phyloP scores from a whole-genome alignment of 192 early-diverging fungal genomes.

The Allomyces macrogynus region DNA sequence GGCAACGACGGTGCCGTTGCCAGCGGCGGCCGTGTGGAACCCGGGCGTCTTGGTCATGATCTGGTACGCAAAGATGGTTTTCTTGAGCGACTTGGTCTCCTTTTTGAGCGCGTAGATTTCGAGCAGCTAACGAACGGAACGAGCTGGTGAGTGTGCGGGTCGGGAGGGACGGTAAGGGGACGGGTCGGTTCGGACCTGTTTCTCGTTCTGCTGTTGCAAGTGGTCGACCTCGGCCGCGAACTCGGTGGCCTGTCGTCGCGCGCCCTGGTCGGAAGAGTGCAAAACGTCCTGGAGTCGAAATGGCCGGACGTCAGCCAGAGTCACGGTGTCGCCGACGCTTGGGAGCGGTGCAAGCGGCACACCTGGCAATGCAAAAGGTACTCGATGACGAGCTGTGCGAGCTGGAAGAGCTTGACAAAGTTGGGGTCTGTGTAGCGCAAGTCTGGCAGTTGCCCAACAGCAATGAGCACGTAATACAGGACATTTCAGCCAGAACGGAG shows the following conservation, averaged over 20 bases:
- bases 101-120: conserved; percentile 13
- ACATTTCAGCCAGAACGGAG: conserved; percentile 6
- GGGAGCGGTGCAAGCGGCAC: too few species aligned
- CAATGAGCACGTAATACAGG: conserved; percentile 29
- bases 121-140: background rate
- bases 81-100: conserved; percentile 21
- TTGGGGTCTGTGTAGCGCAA: background rate
- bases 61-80: conserved; percentile 27
- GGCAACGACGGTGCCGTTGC: too few species aligned
- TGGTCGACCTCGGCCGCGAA: conserved; percentile 9
- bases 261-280: background rate
- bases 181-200: conserved; percentile 8
- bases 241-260: background rate
- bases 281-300: background rate
- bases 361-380: conserved; percentile 28
- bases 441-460: conserved; percentile 25
- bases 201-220: conserved; percentile 7
- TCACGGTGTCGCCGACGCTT: too few species aligned
- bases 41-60: conserved; percentile 26
- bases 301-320: too few species aligned
- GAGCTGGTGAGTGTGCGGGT: too few species aligned
- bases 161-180: too few species aligned
- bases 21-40: background rate
- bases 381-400: conserved; percentile 33
- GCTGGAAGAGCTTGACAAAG: conserved; percentile 27